Evolutionary conservation across 805 yeast species (phyloP).

Genomic region (Priceomyces carsonii): DNA sequence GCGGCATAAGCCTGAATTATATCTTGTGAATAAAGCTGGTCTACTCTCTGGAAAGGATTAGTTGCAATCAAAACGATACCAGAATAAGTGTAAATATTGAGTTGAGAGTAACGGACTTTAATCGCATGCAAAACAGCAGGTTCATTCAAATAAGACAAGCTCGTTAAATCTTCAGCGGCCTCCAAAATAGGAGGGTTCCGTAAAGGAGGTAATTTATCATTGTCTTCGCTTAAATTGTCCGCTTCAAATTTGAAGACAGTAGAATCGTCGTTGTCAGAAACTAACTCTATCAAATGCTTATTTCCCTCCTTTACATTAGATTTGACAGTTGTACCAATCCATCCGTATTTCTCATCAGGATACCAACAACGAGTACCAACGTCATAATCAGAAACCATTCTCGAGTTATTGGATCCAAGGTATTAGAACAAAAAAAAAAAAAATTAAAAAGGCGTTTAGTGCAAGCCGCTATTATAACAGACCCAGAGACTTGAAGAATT

Average conservation of each 20-base stretch:
- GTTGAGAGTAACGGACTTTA: constrained; percentile 81
- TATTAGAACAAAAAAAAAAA: neutral
- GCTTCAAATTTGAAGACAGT: constrained; percentile 50
- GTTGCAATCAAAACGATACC: constrained; percentile 97
- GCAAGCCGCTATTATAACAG: neutral
- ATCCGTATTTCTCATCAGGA: constrained; percentile 71
- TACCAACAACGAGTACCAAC: constrained; percentile 66
- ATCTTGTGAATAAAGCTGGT: constrained; percentile 86
- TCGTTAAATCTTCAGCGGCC: constrained; percentile 92
- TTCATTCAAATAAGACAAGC: constrained; percentile 88
- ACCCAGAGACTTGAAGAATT: no score
- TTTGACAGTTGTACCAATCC: constrained; percentile 70
- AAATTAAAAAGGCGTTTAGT: constrained; percentile 1
- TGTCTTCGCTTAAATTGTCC: constrained; percentile 49
- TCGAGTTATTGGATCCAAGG: no score
- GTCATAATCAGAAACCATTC: constrained; percentile 13
- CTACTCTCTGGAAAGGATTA: constrained; percentile 92
- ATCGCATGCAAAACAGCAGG: constrained; percentile 97
- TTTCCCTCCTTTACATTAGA: constrained; percentile 40
- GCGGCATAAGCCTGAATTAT: constrained; percentile 95
- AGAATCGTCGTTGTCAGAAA: constrained; percentile 48
- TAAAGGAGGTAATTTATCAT: constrained; percentile 68
- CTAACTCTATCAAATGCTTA: constrained; percentile 52
- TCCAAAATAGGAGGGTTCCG: constrained; percentile 91
- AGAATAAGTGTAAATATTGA: constrained; percentile 91